Conservation (phyloP, 306 rosid species). For the Fragaria vesca region DNA sequence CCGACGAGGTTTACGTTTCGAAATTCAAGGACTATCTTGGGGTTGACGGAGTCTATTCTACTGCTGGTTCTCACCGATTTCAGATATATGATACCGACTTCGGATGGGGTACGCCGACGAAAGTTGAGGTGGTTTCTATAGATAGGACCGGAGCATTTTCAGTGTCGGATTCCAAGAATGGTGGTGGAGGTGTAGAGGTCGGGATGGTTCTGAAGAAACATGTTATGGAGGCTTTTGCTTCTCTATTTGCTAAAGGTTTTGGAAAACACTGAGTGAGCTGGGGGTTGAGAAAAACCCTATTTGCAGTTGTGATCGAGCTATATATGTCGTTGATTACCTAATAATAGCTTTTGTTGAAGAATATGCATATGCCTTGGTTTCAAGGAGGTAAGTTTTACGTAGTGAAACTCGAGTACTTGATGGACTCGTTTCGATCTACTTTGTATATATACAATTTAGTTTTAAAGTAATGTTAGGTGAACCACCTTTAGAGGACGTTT, state of each 20-base stretch:
- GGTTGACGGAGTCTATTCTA: not conserved
- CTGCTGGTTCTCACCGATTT: not conserved
- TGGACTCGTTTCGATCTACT: no score
- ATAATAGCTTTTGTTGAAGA: no score
- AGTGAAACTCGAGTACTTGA: no score
- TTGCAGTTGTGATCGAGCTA: no score
- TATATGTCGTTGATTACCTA: no score
- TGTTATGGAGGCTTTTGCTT: not conserved
- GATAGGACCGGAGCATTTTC: not conserved
- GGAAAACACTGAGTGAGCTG: not conserved
- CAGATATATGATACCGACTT: not conserved
- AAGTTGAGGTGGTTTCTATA: not conserved
- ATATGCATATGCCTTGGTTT: no score
- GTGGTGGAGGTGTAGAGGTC: not conserved
- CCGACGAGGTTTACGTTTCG: not conserved
- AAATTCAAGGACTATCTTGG: not conserved
- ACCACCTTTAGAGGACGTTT: no score
- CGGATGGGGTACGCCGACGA: not conserved
- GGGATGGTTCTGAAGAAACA: not conserved
- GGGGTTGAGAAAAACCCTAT: no score
- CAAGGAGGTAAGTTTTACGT: no score
- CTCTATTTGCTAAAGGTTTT: not conserved
- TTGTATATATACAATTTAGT: no score
- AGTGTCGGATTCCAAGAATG: not conserved
- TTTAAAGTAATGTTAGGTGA: no score